Percentiles rank a stretch among this genome's conserved stretches.
phyloP scores from a whole-genome alignment of 441 rosid genomes.

The Populus hybrid region DNA sequence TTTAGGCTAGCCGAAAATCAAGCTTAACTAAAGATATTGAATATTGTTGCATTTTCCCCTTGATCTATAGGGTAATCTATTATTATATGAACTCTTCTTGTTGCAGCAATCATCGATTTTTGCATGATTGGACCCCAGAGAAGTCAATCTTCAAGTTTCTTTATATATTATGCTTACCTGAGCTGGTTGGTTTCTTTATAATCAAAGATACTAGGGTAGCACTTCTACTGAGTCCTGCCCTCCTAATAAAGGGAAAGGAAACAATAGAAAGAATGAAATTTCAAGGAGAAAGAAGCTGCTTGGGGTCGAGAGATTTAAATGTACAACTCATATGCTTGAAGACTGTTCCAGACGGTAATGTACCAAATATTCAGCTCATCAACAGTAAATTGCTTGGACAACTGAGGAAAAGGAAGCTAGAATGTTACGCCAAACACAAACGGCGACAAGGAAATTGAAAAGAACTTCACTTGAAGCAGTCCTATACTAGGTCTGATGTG shows the following conservation, averaged over 20 bases:
- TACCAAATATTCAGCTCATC: slow-evolving; percentile 69
- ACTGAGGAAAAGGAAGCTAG: slow-evolving; percentile 23
- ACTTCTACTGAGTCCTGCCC: too few species aligned
- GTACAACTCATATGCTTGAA: too few species aligned
- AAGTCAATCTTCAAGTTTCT: not conserved
- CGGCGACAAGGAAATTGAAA: not conserved
- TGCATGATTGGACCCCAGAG: not conserved
- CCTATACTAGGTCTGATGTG: slow-evolving; percentile 43
- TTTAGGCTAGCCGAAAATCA: too few species aligned
- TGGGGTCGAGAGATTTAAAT: too few species aligned
- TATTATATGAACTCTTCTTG: too few species aligned
- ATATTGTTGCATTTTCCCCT: too few species aligned
- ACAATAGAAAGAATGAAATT: too few species aligned
- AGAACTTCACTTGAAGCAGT: slow-evolving; percentile 1
- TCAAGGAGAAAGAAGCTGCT: too few species aligned
- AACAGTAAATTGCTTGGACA: slow-evolving; percentile 38
- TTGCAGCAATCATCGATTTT: not conserved
- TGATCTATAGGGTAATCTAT: too few species aligned
- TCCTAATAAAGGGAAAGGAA: too few species aligned
- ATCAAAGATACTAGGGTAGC: too few species aligned
- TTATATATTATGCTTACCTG: not conserved
- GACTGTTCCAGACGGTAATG: slow-evolving; percentile 20
- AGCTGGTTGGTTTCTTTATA: not conserved
- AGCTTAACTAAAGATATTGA: too few species aligned
- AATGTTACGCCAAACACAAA: slow-evolving; percentile 7